A percentile compares a stretch with the other conserved stretches of the same genome.
Conservation (phyloP, 176 grass and related monocot genomes). For the Oropetium thomaeum region DNA sequence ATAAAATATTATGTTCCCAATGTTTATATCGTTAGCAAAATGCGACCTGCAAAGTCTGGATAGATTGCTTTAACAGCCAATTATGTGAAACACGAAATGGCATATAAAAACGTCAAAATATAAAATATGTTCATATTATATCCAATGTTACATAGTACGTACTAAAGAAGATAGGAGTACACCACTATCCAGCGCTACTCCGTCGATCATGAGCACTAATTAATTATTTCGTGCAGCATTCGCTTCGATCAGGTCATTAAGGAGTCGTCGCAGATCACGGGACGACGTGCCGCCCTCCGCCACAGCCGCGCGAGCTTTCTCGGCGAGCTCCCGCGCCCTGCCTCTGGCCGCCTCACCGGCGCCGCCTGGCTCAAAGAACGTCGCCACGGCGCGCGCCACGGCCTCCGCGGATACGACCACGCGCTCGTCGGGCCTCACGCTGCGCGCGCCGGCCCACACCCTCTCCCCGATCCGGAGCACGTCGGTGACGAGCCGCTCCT, state of each 20-base stretch:
- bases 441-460: not conserved
- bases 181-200: no score
- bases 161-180: no score
- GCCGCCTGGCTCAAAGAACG: slow-evolving; percentile 21
- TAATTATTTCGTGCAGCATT: no score
- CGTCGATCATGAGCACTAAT: no score
- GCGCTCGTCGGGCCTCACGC: slow-evolving; percentile 2
- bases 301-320: not conserved
- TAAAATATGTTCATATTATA: no score
- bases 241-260: slow-evolving; percentile 15
- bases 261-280: not conserved
- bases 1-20: no score
- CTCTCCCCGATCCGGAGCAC: not conserved
- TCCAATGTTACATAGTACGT: no score
- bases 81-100: no score
- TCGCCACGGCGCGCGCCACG: slow-evolving; percentile 3
- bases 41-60: no score
- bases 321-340: slow-evolving; percentile 12
- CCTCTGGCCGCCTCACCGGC: slow-evolving; percentile 1
- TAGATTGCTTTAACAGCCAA: no score
- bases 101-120: no score
- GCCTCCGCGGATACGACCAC: not conserved
- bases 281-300: slow-evolving; percentile 24
- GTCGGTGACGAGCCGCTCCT: slow-evolving; percentile 38
- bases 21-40: no score